These are phyloP conservation scores for Gnetum montanum DNA, from an alignment of 75 land plant species.

Conservation along the genomic window DNA sequence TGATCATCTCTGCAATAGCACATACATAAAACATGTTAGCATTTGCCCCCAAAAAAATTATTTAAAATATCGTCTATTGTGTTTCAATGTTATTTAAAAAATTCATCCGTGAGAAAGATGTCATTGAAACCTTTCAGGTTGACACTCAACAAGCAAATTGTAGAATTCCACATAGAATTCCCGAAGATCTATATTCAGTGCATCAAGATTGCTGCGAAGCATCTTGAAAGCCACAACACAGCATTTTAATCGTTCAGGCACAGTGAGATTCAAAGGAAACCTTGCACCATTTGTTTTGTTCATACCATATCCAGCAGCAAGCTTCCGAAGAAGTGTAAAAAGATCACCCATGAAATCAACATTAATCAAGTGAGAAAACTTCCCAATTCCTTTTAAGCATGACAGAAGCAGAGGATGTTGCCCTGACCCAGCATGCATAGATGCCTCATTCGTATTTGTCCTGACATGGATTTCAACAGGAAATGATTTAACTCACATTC, in stretches of 20 bases:
- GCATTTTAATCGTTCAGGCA: constrained; percentile 82
- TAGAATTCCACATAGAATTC: constrained; percentile 87
- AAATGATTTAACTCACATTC: no score
- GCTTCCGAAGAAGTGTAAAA: constrained; percentile 51
- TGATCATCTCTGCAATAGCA: constrained; percentile 33
- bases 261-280: constrained; percentile 19
- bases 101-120: background rate
- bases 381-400: constrained; percentile 80
- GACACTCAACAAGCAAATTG: constrained; percentile 74
- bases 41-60: no score
- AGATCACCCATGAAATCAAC: constrained; percentile 92
- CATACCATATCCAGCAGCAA: constrained; percentile 35
- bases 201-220: constrained; percentile 88
- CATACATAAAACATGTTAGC: background rate
- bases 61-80: no score
- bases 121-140: constrained; percentile 69
- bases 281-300: background rate
- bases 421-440: constrained; percentile 18
- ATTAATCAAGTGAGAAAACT: constrained; percentile 86
- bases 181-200: constrained; percentile 85
- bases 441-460: constrained; percentile 1
- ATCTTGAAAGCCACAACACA: constrained; percentile 92
- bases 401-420: constrained; percentile 73
- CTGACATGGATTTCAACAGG: no score
- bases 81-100: background rate